A percentile compares a stretch with the other conserved stretches of the same genome.
Conservation (phyloP, 176 grass and related monocot genomes). For the Aechmea fasciata region DNA sequence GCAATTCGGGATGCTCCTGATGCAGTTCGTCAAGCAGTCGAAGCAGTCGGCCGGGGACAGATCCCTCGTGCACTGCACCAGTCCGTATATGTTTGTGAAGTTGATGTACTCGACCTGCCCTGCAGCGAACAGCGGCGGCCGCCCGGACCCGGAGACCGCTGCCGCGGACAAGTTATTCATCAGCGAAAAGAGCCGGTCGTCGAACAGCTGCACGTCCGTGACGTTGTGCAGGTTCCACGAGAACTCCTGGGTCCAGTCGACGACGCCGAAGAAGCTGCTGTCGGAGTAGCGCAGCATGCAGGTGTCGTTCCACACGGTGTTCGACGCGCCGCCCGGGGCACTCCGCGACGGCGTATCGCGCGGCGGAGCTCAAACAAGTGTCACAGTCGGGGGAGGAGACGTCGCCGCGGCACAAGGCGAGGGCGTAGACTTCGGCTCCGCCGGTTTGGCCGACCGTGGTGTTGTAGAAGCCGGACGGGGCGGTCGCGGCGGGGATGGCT, state of each 20-base stretch:
- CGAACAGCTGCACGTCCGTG: no score
- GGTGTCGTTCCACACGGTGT: not conserved
- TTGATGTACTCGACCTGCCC: not conserved
- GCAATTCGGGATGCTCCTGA: not conserved
- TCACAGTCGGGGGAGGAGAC: conserved; percentile 12
- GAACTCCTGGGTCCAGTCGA: not conserved
- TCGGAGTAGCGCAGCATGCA: conserved; percentile 46
- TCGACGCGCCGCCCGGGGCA: conserved; percentile 14
- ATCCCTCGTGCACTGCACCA: conserved; percentile 48
- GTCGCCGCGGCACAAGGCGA: conserved; percentile 16
- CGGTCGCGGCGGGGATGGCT: not conserved
- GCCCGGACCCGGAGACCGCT: not conserved
- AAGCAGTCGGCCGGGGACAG: conserved; percentile 11
- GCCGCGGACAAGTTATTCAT: conserved; percentile 1
- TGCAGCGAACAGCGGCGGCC: conserved; percentile 1
- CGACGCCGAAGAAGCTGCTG: not conserved
- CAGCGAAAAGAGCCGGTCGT: not conserved
- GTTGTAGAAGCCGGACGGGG: not conserved
- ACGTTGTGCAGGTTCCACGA: no score
- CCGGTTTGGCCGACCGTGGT: not conserved
- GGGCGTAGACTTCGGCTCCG: conserved; percentile 9
- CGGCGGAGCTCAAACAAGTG: not conserved
- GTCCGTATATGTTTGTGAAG: conserved; percentile 12
- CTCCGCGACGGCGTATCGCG: not conserved
- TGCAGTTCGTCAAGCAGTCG: not conserved